phyloP scores from a whole-genome alignment of 164 flowering plant genomes.

The Chimonanthus praecox region DNA sequence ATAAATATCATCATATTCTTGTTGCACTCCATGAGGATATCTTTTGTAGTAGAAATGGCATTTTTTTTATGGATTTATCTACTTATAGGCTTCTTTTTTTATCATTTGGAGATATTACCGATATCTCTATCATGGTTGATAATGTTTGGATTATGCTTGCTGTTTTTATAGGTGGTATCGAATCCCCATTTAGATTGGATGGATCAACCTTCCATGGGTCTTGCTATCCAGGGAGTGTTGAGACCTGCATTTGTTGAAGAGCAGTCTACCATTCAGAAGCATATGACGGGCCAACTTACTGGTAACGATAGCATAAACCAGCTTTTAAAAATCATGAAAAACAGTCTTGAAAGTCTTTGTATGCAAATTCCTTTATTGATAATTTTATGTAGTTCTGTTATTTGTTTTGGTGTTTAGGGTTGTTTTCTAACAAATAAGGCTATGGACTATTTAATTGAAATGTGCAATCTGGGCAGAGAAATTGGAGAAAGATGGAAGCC shows the following conservation, averaged over 20 bases:
- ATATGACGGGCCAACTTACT: conserved; percentile 27
- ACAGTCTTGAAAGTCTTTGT: conserved; percentile 21
- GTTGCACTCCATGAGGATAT: neutral
- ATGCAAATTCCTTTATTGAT: conserved; percentile 1
- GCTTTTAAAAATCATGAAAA: conserved; percentile 21
- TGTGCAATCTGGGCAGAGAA: conserved; percentile 36
- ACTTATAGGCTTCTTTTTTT: neutral
- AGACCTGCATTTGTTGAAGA: conserved; percentile 76
- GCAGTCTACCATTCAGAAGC: conserved; percentile 48
- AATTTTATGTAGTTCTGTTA: neutral
- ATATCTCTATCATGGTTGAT: neutral
- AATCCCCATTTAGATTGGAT: conserved; percentile 70
- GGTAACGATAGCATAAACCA: conserved; percentile 20
- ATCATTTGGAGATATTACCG: neutral
- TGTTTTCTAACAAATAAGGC: neutral
- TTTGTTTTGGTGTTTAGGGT: neutral
- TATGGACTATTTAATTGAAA: neutral
- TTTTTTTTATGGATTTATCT: too few relatives aligned
- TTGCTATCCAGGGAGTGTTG: conserved; percentile 71
- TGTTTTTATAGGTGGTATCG: conserved; percentile 43
- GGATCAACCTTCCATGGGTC: conserved; percentile 71
- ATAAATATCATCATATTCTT: neutral
- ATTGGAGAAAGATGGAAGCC: conserved; percentile 35
- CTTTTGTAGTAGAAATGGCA: neutral
- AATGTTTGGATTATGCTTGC: neutral